These are phyloP conservation scores for Chaetomium cochliodes DNA, from an alignment of 495 filamentous ascomycete genomes.

Conservation along the genomic window DNA sequence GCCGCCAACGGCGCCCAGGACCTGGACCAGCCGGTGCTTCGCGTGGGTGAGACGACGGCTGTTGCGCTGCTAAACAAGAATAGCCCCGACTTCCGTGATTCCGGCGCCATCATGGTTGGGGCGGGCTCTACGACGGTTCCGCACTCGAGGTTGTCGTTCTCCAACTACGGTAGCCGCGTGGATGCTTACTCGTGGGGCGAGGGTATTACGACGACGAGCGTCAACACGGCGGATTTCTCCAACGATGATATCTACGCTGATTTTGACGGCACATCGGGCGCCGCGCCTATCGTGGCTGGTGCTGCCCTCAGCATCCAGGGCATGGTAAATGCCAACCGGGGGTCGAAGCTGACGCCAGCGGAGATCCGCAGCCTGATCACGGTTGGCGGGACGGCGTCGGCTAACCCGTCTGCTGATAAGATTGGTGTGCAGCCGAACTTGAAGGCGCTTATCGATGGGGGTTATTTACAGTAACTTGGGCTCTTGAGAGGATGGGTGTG, in stretches of 20 bases:
- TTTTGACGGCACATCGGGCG: constrained; percentile 22
- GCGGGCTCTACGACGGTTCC: constrained; percentile 1
- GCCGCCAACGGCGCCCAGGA: constrained; percentile 15
- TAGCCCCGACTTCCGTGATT: constrained; percentile 16
- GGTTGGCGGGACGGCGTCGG: constrained; percentile 6
- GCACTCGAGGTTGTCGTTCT: background rate
- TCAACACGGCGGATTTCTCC: background rate
- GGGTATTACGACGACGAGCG: constrained; percentile 14
- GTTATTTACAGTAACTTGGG: background rate
- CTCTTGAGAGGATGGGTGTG: background rate
- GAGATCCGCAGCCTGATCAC: constrained; percentile 13
- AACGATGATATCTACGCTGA: background rate
- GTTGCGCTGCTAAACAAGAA: background rate
- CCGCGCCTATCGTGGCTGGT: constrained; percentile 19
- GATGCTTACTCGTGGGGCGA: constrained; percentile 24
- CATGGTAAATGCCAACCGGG: constrained; percentile 13
- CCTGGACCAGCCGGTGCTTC: background rate
- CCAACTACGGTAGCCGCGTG: constrained; percentile 17
- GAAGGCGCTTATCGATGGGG: constrained; percentile 19
- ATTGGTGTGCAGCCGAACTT: constrained; percentile 23
- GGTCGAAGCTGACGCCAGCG: constrained; percentile 12
- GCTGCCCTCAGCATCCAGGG: constrained; percentile 20
- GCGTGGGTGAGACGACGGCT: background rate
- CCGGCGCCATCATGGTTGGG: constrained; percentile 16
- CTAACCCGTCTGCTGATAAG: background rate